Conservation (phyloP, 805 yeast genomes). For the Yarrowia keelungensis region DNA sequence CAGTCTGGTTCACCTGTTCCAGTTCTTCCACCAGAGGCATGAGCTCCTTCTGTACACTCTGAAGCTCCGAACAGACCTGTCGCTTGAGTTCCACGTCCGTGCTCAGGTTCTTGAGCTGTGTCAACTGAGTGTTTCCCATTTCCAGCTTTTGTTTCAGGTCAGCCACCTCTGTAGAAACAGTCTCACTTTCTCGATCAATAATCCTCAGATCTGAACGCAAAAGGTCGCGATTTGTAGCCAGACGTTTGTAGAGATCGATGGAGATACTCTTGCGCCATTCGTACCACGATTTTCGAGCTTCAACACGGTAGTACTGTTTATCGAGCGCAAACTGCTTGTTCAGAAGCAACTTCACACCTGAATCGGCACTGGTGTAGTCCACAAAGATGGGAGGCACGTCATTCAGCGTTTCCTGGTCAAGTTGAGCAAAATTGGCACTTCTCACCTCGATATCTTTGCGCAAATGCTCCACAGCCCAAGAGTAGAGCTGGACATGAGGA, state of each 20-base stretch:
- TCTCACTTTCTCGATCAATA: slow-evolving; percentile 5
- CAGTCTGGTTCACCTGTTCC: slow-evolving; percentile 16
- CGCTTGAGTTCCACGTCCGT: slow-evolving; percentile 27
- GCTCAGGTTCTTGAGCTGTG: slow-evolving; percentile 9
- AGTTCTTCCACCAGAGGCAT: slow-evolving; percentile 7
- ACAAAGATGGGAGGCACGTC: slow-evolving; percentile 34
- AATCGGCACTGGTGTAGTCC: slow-evolving; percentile 26
- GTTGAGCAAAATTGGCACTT: slow-evolving; percentile 6
- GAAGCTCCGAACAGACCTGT: not conserved
- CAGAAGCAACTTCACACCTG: slow-evolving; percentile 9
- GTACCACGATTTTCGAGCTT: slow-evolving; percentile 29
- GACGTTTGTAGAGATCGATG: slow-evolving; percentile 13
- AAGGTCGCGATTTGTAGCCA: not conserved
- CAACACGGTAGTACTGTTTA: slow-evolving; percentile 30
- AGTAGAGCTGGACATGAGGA: slow-evolving; percentile 21
- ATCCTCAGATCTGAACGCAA: not conserved
- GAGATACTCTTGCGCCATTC: slow-evolving; percentile 31
- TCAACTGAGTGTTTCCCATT: not conserved
- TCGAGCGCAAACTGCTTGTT: slow-evolving; percentile 34
- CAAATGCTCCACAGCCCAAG: slow-evolving; percentile 28
- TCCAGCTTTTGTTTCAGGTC: not conserved
- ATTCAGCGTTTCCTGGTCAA: slow-evolving; percentile 18
- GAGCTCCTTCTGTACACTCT: not conserved
- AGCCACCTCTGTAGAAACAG: slow-evolving; percentile 1
- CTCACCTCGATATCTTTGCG: slow-evolving; percentile 23